A percentile compares a stretch with the other conserved stretches of the same genome.
These are phyloP conservation scores for Pseudocercospora ulei DNA, from an alignment of 2,329 filamentous ascomycete genomes.

Conservation along the genomic window DNA sequence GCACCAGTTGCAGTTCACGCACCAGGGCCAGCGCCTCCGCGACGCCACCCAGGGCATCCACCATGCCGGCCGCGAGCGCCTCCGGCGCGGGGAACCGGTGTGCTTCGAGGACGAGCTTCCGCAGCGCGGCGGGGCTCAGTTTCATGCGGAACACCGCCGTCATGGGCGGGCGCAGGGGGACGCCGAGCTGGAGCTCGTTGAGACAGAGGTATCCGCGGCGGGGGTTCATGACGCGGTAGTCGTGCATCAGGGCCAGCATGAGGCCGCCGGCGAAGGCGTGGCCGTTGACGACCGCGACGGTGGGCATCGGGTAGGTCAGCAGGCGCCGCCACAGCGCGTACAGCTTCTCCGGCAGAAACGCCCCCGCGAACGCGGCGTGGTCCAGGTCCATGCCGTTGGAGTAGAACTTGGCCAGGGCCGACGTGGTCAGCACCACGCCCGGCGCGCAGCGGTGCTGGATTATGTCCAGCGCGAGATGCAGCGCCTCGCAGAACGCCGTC, in stretches of 20 bases:
- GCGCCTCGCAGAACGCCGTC: slow-evolving; percentile 55
- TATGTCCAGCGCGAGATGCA: slow-evolving; percentile 64
- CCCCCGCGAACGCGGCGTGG: slow-evolving; percentile 50
- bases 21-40: slow-evolving; percentile 55
- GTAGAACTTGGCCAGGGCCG: slow-evolving; percentile 67
- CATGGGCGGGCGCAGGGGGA: slow-evolving; percentile 66
- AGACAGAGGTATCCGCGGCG: slow-evolving; percentile 63
- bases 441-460: slow-evolving; percentile 57
- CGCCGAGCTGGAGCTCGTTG: slow-evolving; percentile 73
- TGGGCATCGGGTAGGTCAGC: slow-evolving; percentile 69
- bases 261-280: slow-evolving; percentile 75
- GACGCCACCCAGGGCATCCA: slow-evolving; percentile 57
- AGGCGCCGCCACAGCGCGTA: slow-evolving; percentile 58
- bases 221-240: slow-evolving; percentile 69
- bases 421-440: slow-evolving; percentile 71
- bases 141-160: slow-evolving; percentile 64
- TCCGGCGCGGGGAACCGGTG: slow-evolving; percentile 54
- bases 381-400: slow-evolving; percentile 72
- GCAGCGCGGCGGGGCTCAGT: slow-evolving; percentile 47
- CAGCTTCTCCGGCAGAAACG: slow-evolving; percentile 52
- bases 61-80: slow-evolving; percentile 56
- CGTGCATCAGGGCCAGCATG: slow-evolving; percentile 72
- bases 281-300: slow-evolving; percentile 66
- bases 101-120: slow-evolving; percentile 63
- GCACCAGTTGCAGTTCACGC: slow-evolving; percentile 48